Evolutionary conservation across 2,329 filamentous ascomycete genomes (phyloP).

Genomic region (Cytospora leucostoma): DNA sequence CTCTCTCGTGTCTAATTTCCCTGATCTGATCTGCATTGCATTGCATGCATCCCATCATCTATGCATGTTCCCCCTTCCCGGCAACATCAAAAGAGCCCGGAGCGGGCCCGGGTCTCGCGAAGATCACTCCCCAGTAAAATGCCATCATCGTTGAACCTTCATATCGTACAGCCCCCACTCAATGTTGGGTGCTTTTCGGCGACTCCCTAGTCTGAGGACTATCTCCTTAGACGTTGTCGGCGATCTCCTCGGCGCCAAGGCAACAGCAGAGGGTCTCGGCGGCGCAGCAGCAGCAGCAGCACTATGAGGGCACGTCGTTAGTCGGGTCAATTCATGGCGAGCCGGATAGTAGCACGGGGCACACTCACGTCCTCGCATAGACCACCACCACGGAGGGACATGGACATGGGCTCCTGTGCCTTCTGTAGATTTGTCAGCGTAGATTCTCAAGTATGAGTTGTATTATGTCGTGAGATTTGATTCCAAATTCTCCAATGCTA

Average conservation of each 20-base stretch:
- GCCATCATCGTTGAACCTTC: conserved; percentile 8
- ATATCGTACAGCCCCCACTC: not conserved
- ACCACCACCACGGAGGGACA: conserved; percentile 33
- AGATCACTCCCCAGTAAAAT: conserved; percentile 3
- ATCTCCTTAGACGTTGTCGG: conserved; percentile 32
- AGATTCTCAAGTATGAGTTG: not conserved
- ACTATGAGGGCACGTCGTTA: not conserved
- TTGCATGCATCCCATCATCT: too few relatives aligned
- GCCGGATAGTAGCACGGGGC: not conserved
- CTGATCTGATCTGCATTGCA: not conserved
- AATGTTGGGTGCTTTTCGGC: too few relatives aligned
- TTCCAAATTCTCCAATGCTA: not conserved
- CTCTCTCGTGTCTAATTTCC: not conserved
- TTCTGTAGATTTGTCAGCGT: conserved; percentile 17
- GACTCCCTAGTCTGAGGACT: not conserved
- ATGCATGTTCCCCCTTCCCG: conserved; percentile 25
- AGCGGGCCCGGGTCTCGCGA: not conserved
- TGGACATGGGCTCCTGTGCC: conserved; percentile 32
- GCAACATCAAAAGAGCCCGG: not conserved
- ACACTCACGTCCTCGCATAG: conserved; percentile 29
- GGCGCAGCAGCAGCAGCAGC: conserved; percentile 18
- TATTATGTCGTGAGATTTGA: not conserved
- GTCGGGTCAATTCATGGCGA: not conserved
- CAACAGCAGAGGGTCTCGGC: conserved; percentile 32
- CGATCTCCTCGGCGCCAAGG: conserved; percentile 30